Evolutionary conservation across 2,329 filamentous ascomycete genomes (phyloP).

Genomic region (Dactylellina sp.): DNA sequence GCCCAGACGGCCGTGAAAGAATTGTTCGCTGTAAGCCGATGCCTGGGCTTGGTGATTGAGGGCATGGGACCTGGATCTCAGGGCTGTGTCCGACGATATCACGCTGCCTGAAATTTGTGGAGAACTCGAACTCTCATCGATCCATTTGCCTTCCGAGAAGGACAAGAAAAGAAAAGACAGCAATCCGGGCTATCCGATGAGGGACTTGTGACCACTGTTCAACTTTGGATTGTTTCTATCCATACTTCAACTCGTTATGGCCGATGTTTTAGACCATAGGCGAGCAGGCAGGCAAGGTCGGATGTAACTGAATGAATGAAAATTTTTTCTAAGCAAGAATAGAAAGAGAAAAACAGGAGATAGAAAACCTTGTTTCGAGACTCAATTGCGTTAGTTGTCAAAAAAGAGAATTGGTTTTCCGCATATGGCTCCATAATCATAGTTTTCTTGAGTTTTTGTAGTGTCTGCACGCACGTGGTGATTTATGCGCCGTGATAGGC

Average conservation of each 20-base stretch:
- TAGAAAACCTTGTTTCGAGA: too few species aligned
- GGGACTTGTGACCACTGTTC: background rate
- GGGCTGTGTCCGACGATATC: slow-evolving; percentile 22
- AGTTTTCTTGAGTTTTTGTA: too few species aligned
- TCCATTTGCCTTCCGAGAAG: background rate
- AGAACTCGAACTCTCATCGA: background rate
- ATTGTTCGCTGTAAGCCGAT: slow-evolving; percentile 17
- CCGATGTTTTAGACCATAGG: too few species aligned
- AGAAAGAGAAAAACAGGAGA: too few species aligned
- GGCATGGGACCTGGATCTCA: slow-evolving; percentile 19
- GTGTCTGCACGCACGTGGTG: slow-evolving; percentile 39
- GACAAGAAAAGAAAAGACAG: background rate
- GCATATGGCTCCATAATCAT: too few species aligned
- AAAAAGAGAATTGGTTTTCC: too few species aligned
- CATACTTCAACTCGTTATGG: too few species aligned
- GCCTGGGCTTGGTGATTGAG: background rate
- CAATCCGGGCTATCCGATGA: background rate
- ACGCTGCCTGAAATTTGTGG: slow-evolving; percentile 1
- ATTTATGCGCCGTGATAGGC: slow-evolving; percentile 51
- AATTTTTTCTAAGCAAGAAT: too few species aligned
- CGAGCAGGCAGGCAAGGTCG: too few species aligned
- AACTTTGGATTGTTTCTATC: slow-evolving; percentile 1
- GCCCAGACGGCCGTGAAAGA: slow-evolving; percentile 5
- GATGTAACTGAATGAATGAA: too few species aligned
- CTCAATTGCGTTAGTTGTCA: too few species aligned